phyloP scores from a whole-genome alignment of 2,329 filamentous ascomycete genomes.

The Akanthomyces dipterigenus region DNA sequence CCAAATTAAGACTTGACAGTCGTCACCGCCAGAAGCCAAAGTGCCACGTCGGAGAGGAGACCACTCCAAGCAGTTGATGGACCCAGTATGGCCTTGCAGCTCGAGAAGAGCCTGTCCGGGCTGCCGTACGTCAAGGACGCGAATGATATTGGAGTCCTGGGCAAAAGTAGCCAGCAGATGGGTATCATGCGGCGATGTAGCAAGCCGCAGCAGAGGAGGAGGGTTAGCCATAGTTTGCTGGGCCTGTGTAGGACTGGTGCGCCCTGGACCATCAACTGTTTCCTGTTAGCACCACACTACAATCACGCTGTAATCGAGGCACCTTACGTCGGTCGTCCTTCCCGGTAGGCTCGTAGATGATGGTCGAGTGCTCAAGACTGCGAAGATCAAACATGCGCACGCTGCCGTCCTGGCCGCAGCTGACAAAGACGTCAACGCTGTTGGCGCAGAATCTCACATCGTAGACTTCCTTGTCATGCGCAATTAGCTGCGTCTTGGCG shows the following conservation, averaged over 20 bases:
- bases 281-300: slow-evolving; percentile 17
- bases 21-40: slow-evolving; percentile 85
- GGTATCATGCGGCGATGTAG: slow-evolving; percentile 89
- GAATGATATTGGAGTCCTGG: slow-evolving; percentile 83
- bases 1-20: slow-evolving; percentile 88
- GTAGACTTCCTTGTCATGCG: slow-evolving; percentile 98
- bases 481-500: slow-evolving; percentile 95
- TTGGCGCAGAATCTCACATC: slow-evolving; percentile 97
- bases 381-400: slow-evolving; percentile 98
- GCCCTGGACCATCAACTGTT: slow-evolving; percentile 49
- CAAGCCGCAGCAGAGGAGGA: slow-evolving; percentile 70
- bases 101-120: slow-evolving; percentile 92
- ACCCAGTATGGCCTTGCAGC: slow-evolving; percentile 76
- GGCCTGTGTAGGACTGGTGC: slow-evolving; percentile 66
- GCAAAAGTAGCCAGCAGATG: slow-evolving; percentile 97
- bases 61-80: slow-evolving; percentile 95
- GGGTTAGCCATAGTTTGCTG: slow-evolving; percentile 72
- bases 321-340: slow-evolving; percentile 66
- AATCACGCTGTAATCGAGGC: not conserved
- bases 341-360: slow-evolving; percentile 94
- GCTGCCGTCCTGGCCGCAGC: slow-evolving; percentile 93
- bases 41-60: slow-evolving; percentile 80
- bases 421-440: slow-evolving; percentile 97
- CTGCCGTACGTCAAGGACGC: slow-evolving; percentile 92
- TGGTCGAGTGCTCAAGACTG: slow-evolving; percentile 94